These are phyloP conservation scores for Claviceps humidiphila DNA, from an alignment of 2,329 filamentous ascomycete species.

Conservation along the genomic window DNA sequence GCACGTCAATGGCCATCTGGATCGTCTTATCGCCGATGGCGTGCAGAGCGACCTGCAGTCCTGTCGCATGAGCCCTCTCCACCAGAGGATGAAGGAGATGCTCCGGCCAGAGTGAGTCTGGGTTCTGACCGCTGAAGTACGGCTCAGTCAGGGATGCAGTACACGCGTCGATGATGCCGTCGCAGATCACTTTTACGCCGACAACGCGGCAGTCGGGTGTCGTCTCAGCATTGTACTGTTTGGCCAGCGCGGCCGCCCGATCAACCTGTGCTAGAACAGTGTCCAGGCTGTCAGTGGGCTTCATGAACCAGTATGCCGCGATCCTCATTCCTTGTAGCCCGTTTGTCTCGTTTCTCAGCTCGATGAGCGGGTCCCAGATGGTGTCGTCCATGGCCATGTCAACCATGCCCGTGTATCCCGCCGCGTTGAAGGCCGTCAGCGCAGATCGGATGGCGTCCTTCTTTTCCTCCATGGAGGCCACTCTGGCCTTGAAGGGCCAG, in stretches of 20 bases:
- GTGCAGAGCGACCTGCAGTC: conserved; percentile 49
- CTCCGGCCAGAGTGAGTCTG: conserved; percentile 41
- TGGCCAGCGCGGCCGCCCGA: conserved; percentile 31
- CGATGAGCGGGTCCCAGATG: conserved; percentile 36
- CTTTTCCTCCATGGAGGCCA: conserved; percentile 33
- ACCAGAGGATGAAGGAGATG: conserved; percentile 41
- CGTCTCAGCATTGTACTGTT: conserved; percentile 19
- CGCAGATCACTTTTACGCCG: conserved; percentile 52
- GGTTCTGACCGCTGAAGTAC: conserved; percentile 35
- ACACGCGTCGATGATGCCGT: conserved; percentile 52
- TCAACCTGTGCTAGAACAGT: conserved; percentile 33
- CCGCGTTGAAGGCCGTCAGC: conserved; percentile 34
- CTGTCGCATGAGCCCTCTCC: conserved; percentile 35
- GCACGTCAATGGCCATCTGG: conserved; percentile 40
- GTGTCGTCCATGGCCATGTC: conserved; percentile 51
- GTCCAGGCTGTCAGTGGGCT: conserved; percentile 28
- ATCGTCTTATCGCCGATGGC: conserved; percentile 52
- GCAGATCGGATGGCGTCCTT: conserved; percentile 34
- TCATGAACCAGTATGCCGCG: conserved; percentile 44
- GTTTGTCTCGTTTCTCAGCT: conserved; percentile 25
- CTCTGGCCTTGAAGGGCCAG: conserved; percentile 39
- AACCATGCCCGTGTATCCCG: conserved; percentile 41
- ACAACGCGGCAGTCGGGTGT: conserved; percentile 34
- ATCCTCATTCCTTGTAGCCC: conserved; percentile 26
- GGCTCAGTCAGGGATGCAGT: conserved; percentile 48